Percentiles rank a stretch among this genome's conserved stretches.
Evolutionary conservation across 768 basidiomycete species (phyloP).

Genomic region (Pleurotus platypus): DNA sequence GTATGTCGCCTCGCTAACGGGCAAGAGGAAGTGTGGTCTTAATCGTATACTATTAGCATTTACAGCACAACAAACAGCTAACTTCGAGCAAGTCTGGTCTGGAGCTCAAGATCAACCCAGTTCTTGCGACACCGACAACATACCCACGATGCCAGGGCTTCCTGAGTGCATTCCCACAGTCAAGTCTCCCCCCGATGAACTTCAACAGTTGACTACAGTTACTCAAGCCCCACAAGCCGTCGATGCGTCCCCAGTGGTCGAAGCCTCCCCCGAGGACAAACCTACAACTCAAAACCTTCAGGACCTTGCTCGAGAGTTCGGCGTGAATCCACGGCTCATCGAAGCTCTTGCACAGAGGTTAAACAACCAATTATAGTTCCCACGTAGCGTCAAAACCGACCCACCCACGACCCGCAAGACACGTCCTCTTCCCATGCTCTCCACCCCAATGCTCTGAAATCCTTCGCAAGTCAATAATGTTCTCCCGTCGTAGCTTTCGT

Average conservation of each 20-base stretch:
- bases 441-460: not conserved
- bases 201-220: not conserved
- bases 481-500: not conserved
- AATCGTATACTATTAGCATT: slow-evolving; percentile 42
- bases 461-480: not conserved
- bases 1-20: slow-evolving; percentile 25
- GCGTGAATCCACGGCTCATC: slow-evolving; percentile 65
- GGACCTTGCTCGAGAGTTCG: slow-evolving; percentile 70
- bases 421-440: not conserved
- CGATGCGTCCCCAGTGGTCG: not conserved
- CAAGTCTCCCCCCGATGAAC: too few relatives aligned
- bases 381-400: not conserved
- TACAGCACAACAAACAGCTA: slow-evolving; percentile 54
- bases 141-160: too few relatives aligned
- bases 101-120: too few relatives aligned
- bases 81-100: slow-evolving; percentile 37
- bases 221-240: not conserved
- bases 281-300: slow-evolving; percentile 25
- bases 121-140: too few relatives aligned
- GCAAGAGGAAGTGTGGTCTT: not conserved
- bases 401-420: not conserved
- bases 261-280: not conserved
- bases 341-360: slow-evolving; percentile 66
- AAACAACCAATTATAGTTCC: not conserved
- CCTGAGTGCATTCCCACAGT: too few relatives aligned